Percentiles rank a stretch among this genome's conserved stretches.
phyloP scores from a whole-genome alignment of 1,284 basidiomycete species.

The Papiliotrema nemorosa region DNA sequence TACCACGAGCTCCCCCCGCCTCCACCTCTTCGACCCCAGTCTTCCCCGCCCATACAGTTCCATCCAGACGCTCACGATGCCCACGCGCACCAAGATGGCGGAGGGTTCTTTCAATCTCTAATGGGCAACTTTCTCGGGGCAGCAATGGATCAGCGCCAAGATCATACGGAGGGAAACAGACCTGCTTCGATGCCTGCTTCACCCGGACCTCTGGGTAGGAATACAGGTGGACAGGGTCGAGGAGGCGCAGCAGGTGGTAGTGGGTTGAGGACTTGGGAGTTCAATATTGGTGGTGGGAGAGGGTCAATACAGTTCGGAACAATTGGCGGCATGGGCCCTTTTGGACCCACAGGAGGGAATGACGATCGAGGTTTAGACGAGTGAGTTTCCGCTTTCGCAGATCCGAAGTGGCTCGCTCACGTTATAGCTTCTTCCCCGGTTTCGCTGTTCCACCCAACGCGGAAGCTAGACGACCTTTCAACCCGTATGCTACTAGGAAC shows the following conservation, averaged over 20 bases:
- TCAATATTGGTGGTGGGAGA: conserved; percentile 31
- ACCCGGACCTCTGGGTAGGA: background rate
- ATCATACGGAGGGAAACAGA: background rate
- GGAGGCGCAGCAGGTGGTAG: conserved; percentile 1
- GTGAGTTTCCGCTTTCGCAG: conserved; percentile 1
- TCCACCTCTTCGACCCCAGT: conserved; percentile 28
- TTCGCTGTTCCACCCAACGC: conserved; percentile 17
- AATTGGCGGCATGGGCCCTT: conserved; percentile 14
- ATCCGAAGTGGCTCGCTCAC: background rate
- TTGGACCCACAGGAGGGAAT: background rate
- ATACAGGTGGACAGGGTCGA: background rate
- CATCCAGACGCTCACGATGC: background rate
- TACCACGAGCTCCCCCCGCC: conserved; percentile 37
- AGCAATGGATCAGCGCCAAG: background rate
- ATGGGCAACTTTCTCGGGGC: conserved; percentile 8
- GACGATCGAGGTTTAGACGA: conserved; percentile 6
- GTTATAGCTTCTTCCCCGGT: conserved; percentile 29
- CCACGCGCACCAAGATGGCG: background rate
- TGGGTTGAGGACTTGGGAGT: conserved; percentile 20
- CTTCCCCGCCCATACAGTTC: background rate
- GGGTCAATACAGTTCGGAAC: conserved; percentile 25
- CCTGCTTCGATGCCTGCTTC: background rate
- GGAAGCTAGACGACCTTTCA: background rate
- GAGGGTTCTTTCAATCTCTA: conserved; percentile 13
- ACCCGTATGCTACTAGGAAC: background rate